Conservation (phyloP, 1,139 yeast species). For the Lipomyces yarrowii region DNA sequence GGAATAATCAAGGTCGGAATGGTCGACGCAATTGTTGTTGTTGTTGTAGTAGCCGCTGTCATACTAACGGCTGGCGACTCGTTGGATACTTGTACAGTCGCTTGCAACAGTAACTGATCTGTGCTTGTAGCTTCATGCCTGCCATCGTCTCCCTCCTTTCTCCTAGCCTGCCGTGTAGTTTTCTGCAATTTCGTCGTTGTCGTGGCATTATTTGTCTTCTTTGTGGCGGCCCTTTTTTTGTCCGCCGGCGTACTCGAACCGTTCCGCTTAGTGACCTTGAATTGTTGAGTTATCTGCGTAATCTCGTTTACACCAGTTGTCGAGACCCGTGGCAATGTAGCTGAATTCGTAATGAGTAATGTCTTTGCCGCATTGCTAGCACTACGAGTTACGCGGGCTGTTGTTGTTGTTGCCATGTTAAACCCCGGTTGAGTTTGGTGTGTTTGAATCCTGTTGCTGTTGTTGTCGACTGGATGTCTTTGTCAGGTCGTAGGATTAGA, state of each 20-base stretch:
- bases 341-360: background rate
- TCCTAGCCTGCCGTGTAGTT: background rate
- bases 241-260: background rate
- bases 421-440: background rate
- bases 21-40: background rate
- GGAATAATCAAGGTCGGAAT: conserved; percentile 21
- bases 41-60: background rate
- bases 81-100: conserved; percentile 1
- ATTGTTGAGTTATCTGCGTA: background rate
- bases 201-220: conserved; percentile 3
- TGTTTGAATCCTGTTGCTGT: background rate
- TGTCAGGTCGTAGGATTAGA: too few species aligned
- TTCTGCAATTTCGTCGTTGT: background rate
- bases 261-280: conserved; percentile 9
- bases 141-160: conserved; percentile 2
- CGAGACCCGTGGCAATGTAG: background rate
- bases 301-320: background rate
- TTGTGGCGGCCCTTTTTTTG: background rate
- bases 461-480: too few species aligned
- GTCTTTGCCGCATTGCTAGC: background rate
- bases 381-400: background rate
- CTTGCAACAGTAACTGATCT: background rate
- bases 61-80: background rate
- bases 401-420: background rate
- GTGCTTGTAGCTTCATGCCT: conserved; percentile 1